phyloP scores from a whole-genome alignment of 768 basidiomycete genomes.

The Russula olivacea region DNA sequence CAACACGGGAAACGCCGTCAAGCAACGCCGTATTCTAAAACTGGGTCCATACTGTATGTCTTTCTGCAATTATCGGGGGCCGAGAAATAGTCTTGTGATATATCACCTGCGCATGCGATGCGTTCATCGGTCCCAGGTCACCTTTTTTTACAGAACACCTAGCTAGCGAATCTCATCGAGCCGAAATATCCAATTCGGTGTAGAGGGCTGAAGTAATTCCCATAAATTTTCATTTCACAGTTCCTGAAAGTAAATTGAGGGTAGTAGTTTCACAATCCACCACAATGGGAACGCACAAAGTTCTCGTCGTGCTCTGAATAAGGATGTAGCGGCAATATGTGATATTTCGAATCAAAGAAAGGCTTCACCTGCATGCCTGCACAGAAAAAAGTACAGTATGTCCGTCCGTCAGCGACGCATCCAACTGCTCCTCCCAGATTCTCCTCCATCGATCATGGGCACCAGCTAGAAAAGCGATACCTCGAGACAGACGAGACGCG shows the following conservation, averaged over 20 bases:
- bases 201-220: neutral
- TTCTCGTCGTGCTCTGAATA: neutral
- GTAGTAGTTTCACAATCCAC: neutral
- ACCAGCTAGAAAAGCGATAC: constrained; percentile 59
- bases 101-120: neutral
- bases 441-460: constrained; percentile 52
- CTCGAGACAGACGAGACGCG: constrained; percentile 47
- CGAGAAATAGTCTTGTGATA: neutral
- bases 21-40: too few species aligned
- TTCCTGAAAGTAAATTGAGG: neutral
- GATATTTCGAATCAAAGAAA: neutral
- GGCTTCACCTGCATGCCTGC: neutral
- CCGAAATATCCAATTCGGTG: too few species aligned
- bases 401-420: constrained; percentile 33
- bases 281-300: neutral
- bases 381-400: constrained; percentile 26
- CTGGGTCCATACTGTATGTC: too few species aligned
- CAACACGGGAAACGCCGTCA: neutral
- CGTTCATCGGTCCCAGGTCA: too few species aligned
- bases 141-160: neutral
- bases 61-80: too few species aligned
- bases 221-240: neutral
- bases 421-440: constrained; percentile 34
- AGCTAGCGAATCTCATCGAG: neutral
- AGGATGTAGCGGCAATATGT: neutral